Conservation (phyloP, 768 basidiomycete species). For the Lentinula detonsa region DNA sequence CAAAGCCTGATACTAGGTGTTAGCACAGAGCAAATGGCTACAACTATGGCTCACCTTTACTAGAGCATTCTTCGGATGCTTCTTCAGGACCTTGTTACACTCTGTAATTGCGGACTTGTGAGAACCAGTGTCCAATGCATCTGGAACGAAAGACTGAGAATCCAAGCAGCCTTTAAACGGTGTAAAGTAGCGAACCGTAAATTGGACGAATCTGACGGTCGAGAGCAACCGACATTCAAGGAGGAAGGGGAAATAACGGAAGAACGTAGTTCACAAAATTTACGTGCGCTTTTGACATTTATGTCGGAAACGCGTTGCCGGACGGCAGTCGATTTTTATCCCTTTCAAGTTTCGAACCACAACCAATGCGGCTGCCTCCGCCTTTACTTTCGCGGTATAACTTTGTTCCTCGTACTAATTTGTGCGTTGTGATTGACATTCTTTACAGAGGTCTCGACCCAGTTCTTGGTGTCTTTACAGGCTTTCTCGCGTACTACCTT, state of each 20-base stretch:
- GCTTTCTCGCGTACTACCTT: constrained; percentile 71
- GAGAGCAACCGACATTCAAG: constrained; percentile 54
- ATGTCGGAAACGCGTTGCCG: background rate
- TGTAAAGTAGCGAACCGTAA: constrained; percentile 47
- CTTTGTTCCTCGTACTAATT: constrained; percentile 6
- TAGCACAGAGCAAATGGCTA: constrained; percentile 10
- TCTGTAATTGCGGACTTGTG: constrained; percentile 82
- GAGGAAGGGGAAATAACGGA: constrained; percentile 5
- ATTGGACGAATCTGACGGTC: constrained; percentile 84
- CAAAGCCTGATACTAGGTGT: constrained; percentile 46
- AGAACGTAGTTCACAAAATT: constrained; percentile 1
- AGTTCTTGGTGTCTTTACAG: constrained; percentile 71
- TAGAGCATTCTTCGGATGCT: constrained; percentile 68
- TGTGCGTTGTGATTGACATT: background rate
- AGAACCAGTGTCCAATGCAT: constrained; percentile 80
- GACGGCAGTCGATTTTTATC: background rate
- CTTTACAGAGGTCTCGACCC: constrained; percentile 57
- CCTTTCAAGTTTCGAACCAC: background rate
- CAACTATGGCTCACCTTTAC: constrained; percentile 49
- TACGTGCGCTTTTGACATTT: background rate
- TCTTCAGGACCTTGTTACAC: constrained; percentile 86
- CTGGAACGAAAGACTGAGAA: constrained; percentile 28
- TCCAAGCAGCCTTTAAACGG: constrained; percentile 1
- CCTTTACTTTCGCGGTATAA: constrained; percentile 49
- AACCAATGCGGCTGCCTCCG: constrained; percentile 31